A percentile compares a stretch with the other conserved stretches of the same genome.
Conservation (phyloP, 164 flowering plant species). For the Sextonia rubra region DNA sequence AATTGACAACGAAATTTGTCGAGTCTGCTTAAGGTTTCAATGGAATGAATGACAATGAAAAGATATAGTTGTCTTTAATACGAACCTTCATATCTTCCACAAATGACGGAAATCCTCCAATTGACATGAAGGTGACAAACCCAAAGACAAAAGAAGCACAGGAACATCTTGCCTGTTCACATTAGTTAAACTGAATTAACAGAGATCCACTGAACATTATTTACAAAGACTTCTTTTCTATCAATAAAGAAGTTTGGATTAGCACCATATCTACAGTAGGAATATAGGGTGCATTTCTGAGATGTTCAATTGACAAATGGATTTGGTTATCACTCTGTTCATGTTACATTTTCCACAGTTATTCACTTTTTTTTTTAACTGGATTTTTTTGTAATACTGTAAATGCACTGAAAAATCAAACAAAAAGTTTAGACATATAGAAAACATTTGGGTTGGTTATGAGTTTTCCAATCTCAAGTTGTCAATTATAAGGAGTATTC, state of each 20-base stretch:
- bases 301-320: neutral
- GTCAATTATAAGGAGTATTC: neutral
- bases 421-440: neutral
- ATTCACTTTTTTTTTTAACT: no score
- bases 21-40: neutral
- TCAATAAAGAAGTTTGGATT: neutral
- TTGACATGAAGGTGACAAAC: conserved; percentile 94
- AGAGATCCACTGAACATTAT: neutral
- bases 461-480: neutral
- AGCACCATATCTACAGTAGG: neutral
- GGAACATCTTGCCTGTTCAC: conserved; percentile 84
- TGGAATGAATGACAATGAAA: neutral
- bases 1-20: neutral
- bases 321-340: no score
- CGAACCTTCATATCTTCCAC: conserved; percentile 94
- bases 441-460: neutral
- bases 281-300: neutral
- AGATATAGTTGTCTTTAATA: neutral
- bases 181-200: neutral
- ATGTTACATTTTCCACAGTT: no score
- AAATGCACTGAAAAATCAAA: no score
- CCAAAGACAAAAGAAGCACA: conserved; percentile 93
- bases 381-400: no score
- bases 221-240: neutral
- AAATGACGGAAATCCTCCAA: conserved; percentile 96